Percentiles rank a stretch among this genome's conserved stretches.
These are phyloP conservation scores for Gynochthodes officinalis DNA, from an alignment of 257 asterid genomes.

Conservation along the genomic window DNA sequence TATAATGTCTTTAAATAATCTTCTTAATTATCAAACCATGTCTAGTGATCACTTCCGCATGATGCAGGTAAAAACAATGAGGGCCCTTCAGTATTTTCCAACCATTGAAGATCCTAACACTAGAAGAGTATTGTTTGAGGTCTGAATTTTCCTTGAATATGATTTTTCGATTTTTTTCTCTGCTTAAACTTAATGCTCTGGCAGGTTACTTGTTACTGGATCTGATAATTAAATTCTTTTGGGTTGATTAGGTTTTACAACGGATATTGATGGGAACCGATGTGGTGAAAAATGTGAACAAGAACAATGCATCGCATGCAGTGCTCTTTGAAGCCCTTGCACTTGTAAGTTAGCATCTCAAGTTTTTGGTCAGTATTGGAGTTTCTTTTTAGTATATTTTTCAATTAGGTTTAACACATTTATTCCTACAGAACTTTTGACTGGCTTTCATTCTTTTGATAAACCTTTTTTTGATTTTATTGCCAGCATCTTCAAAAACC, in stretches of 20 bases:
- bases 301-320: conserved; percentile 99
- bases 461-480: background rate
- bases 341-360: conserved; percentile 54
- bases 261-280: conserved; percentile 99
- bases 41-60: background rate
- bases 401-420: background rate
- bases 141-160: conserved; percentile 22
- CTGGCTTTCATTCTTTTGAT: background rate
- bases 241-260: conserved; percentile 71
- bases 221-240: conserved; percentile 15
- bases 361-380: conserved; percentile 14
- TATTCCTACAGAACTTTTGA: background rate
- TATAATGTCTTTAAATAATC: background rate
- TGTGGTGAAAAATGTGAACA: conserved; percentile 98
- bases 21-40: background rate
- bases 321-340: conserved; percentile 99
- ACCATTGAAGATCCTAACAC: conserved; percentile 95
- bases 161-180: background rate
- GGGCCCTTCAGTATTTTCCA: conserved; percentile 99
- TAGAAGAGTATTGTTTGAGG: conserved; percentile 97
- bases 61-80: conserved; percentile 92
- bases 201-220: conserved; percentile 3
- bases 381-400: background rate
- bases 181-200: background rate
- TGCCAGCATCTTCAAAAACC: background rate